Evolutionary conservation across 2,329 filamentous ascomycete genomes (phyloP).

Genomic region (Colletotrichum musicola): DNA sequence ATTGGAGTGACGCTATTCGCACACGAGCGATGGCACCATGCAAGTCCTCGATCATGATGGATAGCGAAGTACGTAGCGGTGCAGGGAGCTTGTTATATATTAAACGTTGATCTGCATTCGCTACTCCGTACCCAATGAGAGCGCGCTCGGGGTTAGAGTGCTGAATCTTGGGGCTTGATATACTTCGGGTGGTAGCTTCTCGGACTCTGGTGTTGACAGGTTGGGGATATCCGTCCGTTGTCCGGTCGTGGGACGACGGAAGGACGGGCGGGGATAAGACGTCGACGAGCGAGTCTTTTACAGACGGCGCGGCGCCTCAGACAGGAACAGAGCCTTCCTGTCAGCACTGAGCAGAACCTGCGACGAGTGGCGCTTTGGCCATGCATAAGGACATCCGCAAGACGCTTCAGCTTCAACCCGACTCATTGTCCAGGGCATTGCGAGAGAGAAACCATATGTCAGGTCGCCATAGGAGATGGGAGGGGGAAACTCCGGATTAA

Average conservation of each 20-base stretch:
- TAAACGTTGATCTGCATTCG: slow-evolving; percentile 21
- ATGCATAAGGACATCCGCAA: slow-evolving; percentile 30
- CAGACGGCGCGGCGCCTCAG: slow-evolving; percentile 21
- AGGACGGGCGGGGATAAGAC: slow-evolving; percentile 11
- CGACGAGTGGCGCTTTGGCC: slow-evolving; percentile 34
- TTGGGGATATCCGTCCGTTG: slow-evolving; percentile 52
- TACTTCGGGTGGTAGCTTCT: slow-evolving; percentile 28
- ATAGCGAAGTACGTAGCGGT: not conserved
- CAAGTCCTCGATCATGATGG: slow-evolving; percentile 55
- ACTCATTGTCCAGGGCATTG: not conserved
- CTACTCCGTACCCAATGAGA: slow-evolving; percentile 22
- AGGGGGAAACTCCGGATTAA: slow-evolving; percentile 7
- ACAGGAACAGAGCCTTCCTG: slow-evolving; percentile 6
- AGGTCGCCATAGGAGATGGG: not conserved
- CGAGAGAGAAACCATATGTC: slow-evolving; percentile 2
- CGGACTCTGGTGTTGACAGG: slow-evolving; percentile 29
- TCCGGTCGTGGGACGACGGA: slow-evolving; percentile 40
- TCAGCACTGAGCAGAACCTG: slow-evolving; percentile 11
- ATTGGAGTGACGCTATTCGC: slow-evolving; percentile 62
- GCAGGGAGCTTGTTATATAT: slow-evolving; percentile 29
- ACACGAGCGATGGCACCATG: slow-evolving; percentile 58
- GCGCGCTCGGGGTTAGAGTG: slow-evolving; percentile 32
- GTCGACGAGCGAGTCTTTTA: slow-evolving; percentile 30
- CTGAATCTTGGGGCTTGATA: slow-evolving; percentile 36
- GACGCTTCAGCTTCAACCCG: slow-evolving; percentile 19